Conservation (phyloP, 164 flowering plant genomes). For the Aristolochia californica region DNA sequence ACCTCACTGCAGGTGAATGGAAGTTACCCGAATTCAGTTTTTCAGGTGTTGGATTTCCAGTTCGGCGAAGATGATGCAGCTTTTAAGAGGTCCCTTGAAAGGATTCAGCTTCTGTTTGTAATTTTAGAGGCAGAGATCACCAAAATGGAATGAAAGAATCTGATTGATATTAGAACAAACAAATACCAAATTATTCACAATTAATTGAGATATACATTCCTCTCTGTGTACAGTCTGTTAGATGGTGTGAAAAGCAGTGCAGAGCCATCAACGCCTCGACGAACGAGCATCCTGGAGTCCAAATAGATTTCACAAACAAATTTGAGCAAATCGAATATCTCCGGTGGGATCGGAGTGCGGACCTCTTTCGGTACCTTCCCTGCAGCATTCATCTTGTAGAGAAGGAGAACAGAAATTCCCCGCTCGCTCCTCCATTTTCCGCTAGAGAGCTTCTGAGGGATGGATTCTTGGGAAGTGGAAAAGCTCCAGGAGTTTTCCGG, state of each 20-base stretch:
- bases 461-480: constrained; percentile 19
- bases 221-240: neutral
- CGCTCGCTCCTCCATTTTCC: constrained; percentile 44
- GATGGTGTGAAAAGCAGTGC: constrained; percentile 67
- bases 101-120: too few species aligned
- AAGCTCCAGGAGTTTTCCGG: constrained; percentile 8
- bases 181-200: too few species aligned
- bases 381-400: constrained; percentile 24
- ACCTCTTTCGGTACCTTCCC: constrained; percentile 45
- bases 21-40: too few species aligned
- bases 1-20: too few species aligned
- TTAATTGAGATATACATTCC: too few species aligned
- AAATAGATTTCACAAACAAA: constrained; percentile 73
- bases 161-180: too few species aligned
- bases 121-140: too few species aligned
- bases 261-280: constrained; percentile 67
- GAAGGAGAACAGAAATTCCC: constrained; percentile 43
- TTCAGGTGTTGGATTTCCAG: too few species aligned
- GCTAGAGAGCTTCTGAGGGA: constrained; percentile 26
- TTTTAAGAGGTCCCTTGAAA: too few species aligned
- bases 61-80: too few species aligned
- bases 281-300: constrained; percentile 64
- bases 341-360: constrained; percentile 62
- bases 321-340: constrained; percentile 75
- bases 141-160: too few species aligned